Base-by-base conservation (phyloP, 2,329 filamentous ascomycete genomes). In the Dactylella cylindrospora region DNA sequence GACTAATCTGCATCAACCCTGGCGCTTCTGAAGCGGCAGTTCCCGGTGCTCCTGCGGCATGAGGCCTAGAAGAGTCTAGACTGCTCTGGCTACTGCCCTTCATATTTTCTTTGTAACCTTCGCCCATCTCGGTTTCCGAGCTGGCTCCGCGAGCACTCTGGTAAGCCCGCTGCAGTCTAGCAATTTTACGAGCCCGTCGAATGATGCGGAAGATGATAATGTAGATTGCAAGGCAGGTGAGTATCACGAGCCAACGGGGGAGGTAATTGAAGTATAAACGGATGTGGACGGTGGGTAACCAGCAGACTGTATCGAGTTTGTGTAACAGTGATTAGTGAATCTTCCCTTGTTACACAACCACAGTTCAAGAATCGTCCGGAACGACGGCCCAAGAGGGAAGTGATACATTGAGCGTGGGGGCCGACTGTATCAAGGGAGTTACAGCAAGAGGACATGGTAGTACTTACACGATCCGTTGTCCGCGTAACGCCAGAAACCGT, bases 241-340 rank as follows among this genome's bases (percentile, higher is more conserved):
- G 28, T 22, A 64, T 64, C 5, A 64, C 36, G 19, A 55, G 28
- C 59, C 59, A 55, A 19, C 59, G 59, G 32, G 59, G 59, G 10
- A 55, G 26, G 17, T 55, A 64, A 31, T 55, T 64, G 44, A 45
- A 54, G 32, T 39, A 54, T 15, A 64, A 26, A 3, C 50, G 50
- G n/a, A 64, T 38, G 9, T 45, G 32, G n/a, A 29, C 28, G 6
- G 43, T 44, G 19, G 32, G 49, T 10, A 64, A n/a, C 59, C 59
- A 64, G 23, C 59, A 64, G 23, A 50, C 55, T 61, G n/a, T 9
- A n/a, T 15, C 19, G 3, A 22, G 5, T 15, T 25, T n/a, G n/a
- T n/a, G n/a, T n/a, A n/a, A n/a, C n/a, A n/a, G n/a, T n/a, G n/a
- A 17, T 44, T 9, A 44, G 17, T 38, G 29, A 22, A 20, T 15